phyloP scores from a whole-genome alignment of 2,329 filamentous ascomycete species.

The Paradendryphiella salina region DNA sequence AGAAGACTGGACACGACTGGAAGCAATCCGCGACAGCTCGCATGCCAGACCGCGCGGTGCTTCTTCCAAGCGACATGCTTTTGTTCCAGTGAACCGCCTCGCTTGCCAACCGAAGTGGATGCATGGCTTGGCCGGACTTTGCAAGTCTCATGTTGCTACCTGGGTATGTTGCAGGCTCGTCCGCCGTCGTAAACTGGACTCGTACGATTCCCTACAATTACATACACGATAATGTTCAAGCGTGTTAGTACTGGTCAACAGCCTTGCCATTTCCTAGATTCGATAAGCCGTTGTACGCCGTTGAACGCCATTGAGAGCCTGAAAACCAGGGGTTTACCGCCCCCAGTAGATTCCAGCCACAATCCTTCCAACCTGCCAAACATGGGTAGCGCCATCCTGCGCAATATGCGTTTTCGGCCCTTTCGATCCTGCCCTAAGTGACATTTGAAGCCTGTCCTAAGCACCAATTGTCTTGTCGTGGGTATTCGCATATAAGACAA shows the following conservation, averaged over 20 bases:
- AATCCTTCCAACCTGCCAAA: slow-evolving; percentile 2
- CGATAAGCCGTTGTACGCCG: background rate
- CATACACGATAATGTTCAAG: background rate
- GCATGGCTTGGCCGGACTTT: slow-evolving; percentile 7
- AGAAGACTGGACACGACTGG: slow-evolving; percentile 8
- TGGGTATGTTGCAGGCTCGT: background rate
- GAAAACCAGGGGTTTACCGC: background rate
- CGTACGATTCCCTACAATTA: background rate
- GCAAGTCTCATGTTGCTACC: slow-evolving; percentile 4
- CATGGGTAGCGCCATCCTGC: slow-evolving; percentile 3
- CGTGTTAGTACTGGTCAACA: background rate
- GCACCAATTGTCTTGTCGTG: background rate
- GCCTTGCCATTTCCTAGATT: background rate
- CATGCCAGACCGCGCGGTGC: slow-evolving; percentile 1
- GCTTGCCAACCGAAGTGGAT: slow-evolving; percentile 30
- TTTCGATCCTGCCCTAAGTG: background rate
- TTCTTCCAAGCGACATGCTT: slow-evolving; percentile 1
- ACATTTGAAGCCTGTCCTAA: background rate
- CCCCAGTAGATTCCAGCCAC: background rate
- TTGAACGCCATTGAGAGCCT: background rate
- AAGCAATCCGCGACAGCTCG: slow-evolving; percentile 3
- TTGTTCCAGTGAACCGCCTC: slow-evolving; percentile 14
- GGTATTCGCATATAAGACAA: too few species aligned
- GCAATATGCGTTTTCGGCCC: slow-evolving; percentile 3
- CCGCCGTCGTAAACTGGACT: background rate